phyloP scores from a whole-genome alignment of 192 early-diverging fungal species.

The Gonapodya prolifera region DNA sequence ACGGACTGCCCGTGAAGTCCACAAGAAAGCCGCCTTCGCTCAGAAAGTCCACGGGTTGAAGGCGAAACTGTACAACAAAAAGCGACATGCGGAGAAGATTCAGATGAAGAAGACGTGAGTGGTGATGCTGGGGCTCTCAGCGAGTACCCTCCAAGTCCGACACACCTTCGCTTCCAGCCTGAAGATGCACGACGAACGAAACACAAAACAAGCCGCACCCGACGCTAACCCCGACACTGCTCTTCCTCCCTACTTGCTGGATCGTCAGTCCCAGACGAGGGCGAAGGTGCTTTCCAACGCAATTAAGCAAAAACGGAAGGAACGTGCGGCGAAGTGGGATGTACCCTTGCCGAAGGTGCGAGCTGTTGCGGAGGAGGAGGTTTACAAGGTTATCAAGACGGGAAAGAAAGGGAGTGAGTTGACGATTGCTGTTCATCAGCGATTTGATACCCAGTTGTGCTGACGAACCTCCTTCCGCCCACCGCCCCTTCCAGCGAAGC shows the following conservation, averaged over 20 bases:
- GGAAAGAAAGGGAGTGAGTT: slow-evolving; percentile 69
- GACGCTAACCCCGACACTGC: slow-evolving; percentile 80
- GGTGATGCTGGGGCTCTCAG: too few relatives aligned
- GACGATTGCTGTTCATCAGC: too few relatives aligned
- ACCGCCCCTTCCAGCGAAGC: slow-evolving; percentile 71
- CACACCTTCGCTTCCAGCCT: slow-evolving; percentile 33
- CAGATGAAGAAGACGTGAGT: slow-evolving; percentile 97
- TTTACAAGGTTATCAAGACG: slow-evolving; percentile 94
- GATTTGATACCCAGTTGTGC: too few relatives aligned
- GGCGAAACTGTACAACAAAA: slow-evolving; percentile 98
- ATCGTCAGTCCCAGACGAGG: slow-evolving; percentile 92
- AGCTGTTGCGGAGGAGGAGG: slow-evolving; percentile 98
- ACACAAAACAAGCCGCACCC: slow-evolving; percentile 81
- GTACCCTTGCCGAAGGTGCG: slow-evolving; percentile 97
- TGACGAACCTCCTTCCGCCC: too few relatives aligned
- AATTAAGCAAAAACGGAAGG: slow-evolving; percentile 99
- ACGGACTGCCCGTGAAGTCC: slow-evolving; percentile 80
- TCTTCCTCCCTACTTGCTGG: slow-evolving; percentile 91
- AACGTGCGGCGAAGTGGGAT: slow-evolving; percentile 96
- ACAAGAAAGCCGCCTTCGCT: slow-evolving; percentile 83
- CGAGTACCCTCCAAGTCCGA: too few relatives aligned
- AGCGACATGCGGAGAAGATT: slow-evolving; percentile 95
- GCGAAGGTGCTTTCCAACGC: slow-evolving; percentile 98
- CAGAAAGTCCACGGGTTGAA: slow-evolving; percentile 95
- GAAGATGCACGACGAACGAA: slow-evolving; percentile 96